phyloP scores from a whole-genome alignment of 352 stramenopile genomes.

The Phytophthora pini region DNA sequence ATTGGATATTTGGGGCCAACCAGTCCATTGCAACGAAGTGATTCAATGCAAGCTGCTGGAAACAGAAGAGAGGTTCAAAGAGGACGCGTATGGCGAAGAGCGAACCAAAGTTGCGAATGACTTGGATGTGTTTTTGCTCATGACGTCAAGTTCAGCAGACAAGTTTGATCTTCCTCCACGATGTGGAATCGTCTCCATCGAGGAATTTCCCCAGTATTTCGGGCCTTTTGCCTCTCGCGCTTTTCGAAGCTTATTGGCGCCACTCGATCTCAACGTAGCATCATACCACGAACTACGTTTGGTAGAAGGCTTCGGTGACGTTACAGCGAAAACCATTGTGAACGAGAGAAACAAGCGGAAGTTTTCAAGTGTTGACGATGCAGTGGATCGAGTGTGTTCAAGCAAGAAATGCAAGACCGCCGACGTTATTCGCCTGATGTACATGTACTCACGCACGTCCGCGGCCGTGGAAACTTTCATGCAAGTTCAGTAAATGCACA shows the following conservation, averaged over 20 bases:
- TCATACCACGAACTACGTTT: constrained; percentile 1
- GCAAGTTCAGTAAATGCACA: no score
- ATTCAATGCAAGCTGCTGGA: constrained; percentile 6
- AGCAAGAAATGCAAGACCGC: no score
- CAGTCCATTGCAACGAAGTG: neutral
- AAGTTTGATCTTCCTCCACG: constrained; percentile 14
- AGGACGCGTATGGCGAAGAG: neutral
- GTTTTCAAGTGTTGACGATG: constrained; percentile 10
- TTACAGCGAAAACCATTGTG: neutral
- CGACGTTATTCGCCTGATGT: no score
- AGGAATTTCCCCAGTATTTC: constrained; percentile 22
- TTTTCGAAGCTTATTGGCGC: neutral
- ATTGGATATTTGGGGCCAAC: no score
- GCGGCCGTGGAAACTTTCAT: no score
- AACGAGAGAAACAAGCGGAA: neutral
- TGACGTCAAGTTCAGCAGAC: neutral
- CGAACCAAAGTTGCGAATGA: neutral
- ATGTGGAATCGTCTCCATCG: constrained; percentile 15
- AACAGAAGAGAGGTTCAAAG: neutral
- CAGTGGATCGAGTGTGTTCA: neutral
- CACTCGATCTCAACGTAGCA: constrained; percentile 14
- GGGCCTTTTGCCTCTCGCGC: constrained; percentile 24
- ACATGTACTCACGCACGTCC: no score
- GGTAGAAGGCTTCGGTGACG: constrained; percentile 3
- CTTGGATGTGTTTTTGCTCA: constrained; percentile 19